Conservation (phyloP, 768 basidiomycete species). For the Tylopilus felleus region DNA sequence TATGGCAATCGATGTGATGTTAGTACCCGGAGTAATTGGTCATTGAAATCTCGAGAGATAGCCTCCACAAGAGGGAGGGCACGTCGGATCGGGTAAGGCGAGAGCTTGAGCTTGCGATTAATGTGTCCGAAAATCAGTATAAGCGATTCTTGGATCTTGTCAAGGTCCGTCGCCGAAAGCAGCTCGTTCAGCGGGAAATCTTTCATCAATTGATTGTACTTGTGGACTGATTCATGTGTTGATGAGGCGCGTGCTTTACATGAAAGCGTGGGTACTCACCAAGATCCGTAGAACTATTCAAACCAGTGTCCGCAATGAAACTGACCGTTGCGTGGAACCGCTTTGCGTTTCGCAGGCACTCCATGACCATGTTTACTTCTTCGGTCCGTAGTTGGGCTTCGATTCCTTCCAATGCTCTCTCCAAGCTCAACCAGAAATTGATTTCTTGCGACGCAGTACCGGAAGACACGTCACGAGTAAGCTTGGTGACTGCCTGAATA, state of each 20-base stretch:
- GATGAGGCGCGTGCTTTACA: neutral
- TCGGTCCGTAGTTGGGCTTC: constrained; percentile 89
- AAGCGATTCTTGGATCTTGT: constrained; percentile 90
- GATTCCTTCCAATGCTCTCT: constrained; percentile 89
- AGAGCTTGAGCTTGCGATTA: constrained; percentile 92
- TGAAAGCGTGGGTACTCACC: constrained; percentile 43
- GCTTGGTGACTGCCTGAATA: constrained; percentile 93
- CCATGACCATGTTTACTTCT: constrained; percentile 90
- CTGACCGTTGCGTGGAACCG: constrained; percentile 96
- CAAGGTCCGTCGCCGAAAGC: constrained; percentile 92
- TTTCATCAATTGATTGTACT: constrained; percentile 98
- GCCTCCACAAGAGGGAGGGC: constrained; percentile 97
- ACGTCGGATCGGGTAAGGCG: constrained; percentile 94
- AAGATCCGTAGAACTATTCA: constrained; percentile 89
- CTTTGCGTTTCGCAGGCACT: constrained; percentile 92
- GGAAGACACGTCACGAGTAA: constrained; percentile 88
- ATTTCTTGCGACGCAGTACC: constrained; percentile 98
- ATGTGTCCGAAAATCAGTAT: constrained; percentile 87
- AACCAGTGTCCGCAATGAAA: constrained; percentile 95
- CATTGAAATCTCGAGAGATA: constrained; percentile 96
- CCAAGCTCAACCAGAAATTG: constrained; percentile 97
- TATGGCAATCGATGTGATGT: constrained; percentile 90
- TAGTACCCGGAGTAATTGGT: constrained; percentile 87
- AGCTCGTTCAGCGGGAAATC: constrained; percentile 98
- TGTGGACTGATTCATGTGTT: constrained; percentile 69